These are phyloP conservation scores for Leishmania guyanensis DNA, from an alignment of 208 protist genomes.

Conservation along the genomic window DNA sequence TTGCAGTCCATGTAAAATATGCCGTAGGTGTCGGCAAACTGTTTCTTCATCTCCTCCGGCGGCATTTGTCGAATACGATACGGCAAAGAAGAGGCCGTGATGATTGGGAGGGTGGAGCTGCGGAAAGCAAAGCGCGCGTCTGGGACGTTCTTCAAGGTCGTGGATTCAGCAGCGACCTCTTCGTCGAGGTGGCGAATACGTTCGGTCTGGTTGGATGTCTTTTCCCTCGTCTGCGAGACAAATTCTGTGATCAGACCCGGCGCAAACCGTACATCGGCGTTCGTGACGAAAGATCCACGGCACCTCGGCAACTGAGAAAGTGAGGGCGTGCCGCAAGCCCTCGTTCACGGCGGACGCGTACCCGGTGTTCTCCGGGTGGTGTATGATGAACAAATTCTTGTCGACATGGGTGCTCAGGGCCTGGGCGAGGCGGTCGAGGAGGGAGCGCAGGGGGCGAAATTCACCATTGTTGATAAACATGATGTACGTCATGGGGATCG, in stretches of 20 bases:
- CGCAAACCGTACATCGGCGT: conserved; percentile 43
- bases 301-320: conserved; percentile 25
- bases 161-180: conserved; percentile 27
- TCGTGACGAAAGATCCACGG: conserved; percentile 44
- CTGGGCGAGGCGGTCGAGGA: conserved; percentile 14
- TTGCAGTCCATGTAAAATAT: conserved; percentile 33
- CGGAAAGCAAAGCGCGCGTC: conserved; percentile 20
- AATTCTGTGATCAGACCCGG: conserved; percentile 17
- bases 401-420: neutral
- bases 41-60: conserved; percentile 7
- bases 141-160: neutral
- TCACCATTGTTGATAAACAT: conserved; percentile 45
- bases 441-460: conserved; percentile 13
- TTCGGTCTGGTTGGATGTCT: conserved; percentile 12
- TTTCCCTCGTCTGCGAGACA: conserved; percentile 3
- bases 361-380: conserved; percentile 33
- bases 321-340: conserved; percentile 30
- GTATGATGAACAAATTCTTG: conserved; percentile 24
- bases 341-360: conserved; percentile 40
- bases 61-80: conserved; percentile 46
- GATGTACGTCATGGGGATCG: conserved; percentile 35
- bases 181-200: neutral
- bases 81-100: conserved; percentile 43
- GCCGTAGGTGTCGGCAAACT: conserved; percentile 24
- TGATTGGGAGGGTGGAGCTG: conserved; percentile 8